Base-by-base conservation (phyloP, 768 basidiomycete genomes). In the Hericium rajendrae region DNA sequence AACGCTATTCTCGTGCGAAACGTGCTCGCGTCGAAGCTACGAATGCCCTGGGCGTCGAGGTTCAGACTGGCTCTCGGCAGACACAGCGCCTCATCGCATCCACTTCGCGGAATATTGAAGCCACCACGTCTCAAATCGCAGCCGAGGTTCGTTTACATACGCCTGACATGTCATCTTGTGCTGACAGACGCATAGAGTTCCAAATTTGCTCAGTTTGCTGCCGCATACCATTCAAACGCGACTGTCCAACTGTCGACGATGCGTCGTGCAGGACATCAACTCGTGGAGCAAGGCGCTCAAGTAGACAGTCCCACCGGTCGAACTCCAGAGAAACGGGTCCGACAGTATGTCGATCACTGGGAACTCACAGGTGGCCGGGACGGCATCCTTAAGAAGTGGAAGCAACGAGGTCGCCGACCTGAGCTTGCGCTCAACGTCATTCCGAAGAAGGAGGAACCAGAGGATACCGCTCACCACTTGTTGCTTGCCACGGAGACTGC, bases 241-340 rank as follows among this genome's bases (percentile, higher is more conserved):
- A 68, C 68, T 10, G 68, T 69, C 11, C 74, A 79, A 32, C 67
- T 92, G 6, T 65, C 74, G 4, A 68, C 73, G 4, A 67, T 88
- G 20, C 78, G 79, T 48, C 72, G 76, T 20, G 78, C 78, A 1
- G 78, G 78, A 2, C 72, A 76, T 32, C 70, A 73, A 13, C 70
- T 91, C 20, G 66, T 76, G 6, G 78, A 82, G 28, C 74, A 83
- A 56, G 88, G 84, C 9, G 73, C 78, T 8, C 78, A 72, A 56
- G 81, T 82, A 55, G 91, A 92, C 64, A 66, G 71, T 20, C 71
- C 86, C 1, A 88, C 85, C 13, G 91, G 91, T 5, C 71, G 72
- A 55, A 93, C 91, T 3, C 91, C 91, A 38, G 81, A 80, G 49
- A 91, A 89, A 73, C 83, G 87, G 37, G 69, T 71, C 32, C 87